Base-by-base conservation (phyloP, 177 flowering plant species). In the Vitis hybrid region DNA sequence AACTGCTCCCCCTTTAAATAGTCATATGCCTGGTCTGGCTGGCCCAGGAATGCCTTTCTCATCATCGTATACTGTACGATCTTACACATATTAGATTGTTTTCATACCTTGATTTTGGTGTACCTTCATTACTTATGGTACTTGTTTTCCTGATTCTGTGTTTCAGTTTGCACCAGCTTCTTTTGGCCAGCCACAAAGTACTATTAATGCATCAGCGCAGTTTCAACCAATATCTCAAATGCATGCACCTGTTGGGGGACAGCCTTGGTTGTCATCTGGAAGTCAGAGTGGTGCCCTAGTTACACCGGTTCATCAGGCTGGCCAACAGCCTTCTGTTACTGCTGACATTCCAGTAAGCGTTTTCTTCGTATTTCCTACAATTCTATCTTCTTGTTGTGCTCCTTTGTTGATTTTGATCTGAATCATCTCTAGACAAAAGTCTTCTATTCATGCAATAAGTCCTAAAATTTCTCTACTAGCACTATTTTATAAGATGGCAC, bases 11-110 rank as follows among this genome's bases (percentile, higher is more conserved):
- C 75, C 81, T 12, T 33, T 76, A n/a, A 79, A 63, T 73, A 83
- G 64, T 71, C 86, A 79, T 75, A 62, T 82, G 78, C 79, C 86
- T 69, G 85, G 85, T 45, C 66, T 84, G 60, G 86, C 83, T 69
- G 84, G 83, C 52, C 76, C 82, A 26, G 89, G 95, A 73, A 69
- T 78, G 72, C 80, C 89, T 26, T 70, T 75, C 39, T 82, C 92
- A 45, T 86, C 97, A 22, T 77, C 93, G 50, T 92, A 92, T 73
- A 83, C 87, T 15, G 97, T 95, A 80, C 85, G 93, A 48, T 66
- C 55, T 72, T 56, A 29, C 12, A 8, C 19, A 16, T 7, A 26
- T 64, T 14, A 66, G 39, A 31, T 16, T 29, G 4, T 4, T 31
- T 48, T 68, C 19, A 9, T 7, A 7, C 18, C 26, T 60, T 49